phyloP scores from a whole-genome alignment of 352 stramenopile genomes.

The Globisporangium abappressorium region DNA sequence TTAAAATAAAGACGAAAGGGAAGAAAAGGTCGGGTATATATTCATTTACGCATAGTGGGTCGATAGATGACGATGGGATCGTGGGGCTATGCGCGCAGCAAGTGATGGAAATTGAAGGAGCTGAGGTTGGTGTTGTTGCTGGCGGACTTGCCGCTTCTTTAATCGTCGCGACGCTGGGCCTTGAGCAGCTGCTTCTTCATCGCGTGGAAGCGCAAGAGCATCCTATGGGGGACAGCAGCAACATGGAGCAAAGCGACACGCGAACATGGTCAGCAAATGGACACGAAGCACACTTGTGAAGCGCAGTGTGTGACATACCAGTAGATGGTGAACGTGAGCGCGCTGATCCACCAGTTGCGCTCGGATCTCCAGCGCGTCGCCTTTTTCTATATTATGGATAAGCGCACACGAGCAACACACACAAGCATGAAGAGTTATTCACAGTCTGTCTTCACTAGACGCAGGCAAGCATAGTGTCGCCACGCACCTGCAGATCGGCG shows the following conservation, averaged over 20 bases:
- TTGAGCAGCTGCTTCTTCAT: conserved; percentile 78
- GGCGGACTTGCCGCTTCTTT: conserved; percentile 5
- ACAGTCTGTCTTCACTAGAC: background rate
- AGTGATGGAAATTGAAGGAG: background rate
- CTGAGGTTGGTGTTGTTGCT: background rate
- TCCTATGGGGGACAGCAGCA: conserved; percentile 28
- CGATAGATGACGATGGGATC: background rate
- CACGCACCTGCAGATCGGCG: conserved; percentile 61
- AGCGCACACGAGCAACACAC: background rate
- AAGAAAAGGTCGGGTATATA: background rate
- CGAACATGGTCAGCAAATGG: background rate
- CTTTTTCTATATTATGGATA: conserved; percentile 45
- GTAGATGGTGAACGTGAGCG: conserved; percentile 83
- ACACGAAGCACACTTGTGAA: background rate
- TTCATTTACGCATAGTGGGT: conserved; percentile 4
- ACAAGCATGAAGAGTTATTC: background rate
- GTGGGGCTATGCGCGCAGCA: background rate
- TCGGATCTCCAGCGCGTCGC: conserved; percentile 72
- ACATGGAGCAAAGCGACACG: background rate
- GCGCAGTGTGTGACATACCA: conserved; percentile 29
- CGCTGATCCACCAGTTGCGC: conserved; percentile 85
- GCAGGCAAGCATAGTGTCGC: background rate
- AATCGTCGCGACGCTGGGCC: conserved; percentile 64
- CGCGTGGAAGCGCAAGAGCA: conserved; percentile 77
- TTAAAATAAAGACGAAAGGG: background rate